A percentile compares a stretch with the other conserved stretches of the same genome.
Conservation (phyloP, 2,329 filamentous ascomycete species). For the Sarocladium brachiariae region DNA sequence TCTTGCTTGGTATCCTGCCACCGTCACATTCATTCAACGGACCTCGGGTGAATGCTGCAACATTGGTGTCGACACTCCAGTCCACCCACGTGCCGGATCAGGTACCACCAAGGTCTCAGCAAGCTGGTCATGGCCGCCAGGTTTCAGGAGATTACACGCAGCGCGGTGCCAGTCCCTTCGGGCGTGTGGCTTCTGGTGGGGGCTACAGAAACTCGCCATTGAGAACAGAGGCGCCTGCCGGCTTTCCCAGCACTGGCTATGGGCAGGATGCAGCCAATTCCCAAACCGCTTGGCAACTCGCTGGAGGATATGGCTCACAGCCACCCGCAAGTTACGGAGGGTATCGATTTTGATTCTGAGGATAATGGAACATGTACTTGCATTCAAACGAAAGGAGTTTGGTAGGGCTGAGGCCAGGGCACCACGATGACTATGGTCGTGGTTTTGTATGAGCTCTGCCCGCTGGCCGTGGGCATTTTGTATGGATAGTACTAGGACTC, state of each 20-base stretch:
- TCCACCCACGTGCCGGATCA: conserved; percentile 60
- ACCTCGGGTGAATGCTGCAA: conserved; percentile 61
- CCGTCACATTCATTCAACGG: conserved; percentile 64
- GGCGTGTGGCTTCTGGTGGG: conserved; percentile 31
- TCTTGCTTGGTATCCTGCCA: conserved; percentile 67
- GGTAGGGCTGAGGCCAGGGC: neutral
- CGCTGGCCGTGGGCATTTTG: neutral
- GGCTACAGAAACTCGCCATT: conserved; percentile 47
- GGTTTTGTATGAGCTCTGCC: neutral
- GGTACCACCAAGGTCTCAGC: conserved; percentile 11
- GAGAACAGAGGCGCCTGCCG: conserved; percentile 32
- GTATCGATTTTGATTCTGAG: conserved; percentile 24
- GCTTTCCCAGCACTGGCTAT: neutral
- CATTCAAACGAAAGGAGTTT: neutral
- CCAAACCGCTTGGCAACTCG: conserved; percentile 22
- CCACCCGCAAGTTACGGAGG: conserved; percentile 29
- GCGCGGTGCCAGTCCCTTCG: conserved; percentile 44
- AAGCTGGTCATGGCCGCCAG: conserved; percentile 28
- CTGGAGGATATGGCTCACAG: conserved; percentile 28
- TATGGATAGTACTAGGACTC: no score
- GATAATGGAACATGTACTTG: neutral
- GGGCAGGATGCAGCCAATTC: conserved; percentile 9
- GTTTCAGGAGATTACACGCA: conserved; percentile 34
- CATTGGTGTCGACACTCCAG: conserved; percentile 67
- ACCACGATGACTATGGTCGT: neutral